Evolutionary conservation across 2,329 filamentous ascomycete genomes (phyloP), one percentile per base, ranked within the genome.

Genomic region (Fusarium sublunatum): DNA sequence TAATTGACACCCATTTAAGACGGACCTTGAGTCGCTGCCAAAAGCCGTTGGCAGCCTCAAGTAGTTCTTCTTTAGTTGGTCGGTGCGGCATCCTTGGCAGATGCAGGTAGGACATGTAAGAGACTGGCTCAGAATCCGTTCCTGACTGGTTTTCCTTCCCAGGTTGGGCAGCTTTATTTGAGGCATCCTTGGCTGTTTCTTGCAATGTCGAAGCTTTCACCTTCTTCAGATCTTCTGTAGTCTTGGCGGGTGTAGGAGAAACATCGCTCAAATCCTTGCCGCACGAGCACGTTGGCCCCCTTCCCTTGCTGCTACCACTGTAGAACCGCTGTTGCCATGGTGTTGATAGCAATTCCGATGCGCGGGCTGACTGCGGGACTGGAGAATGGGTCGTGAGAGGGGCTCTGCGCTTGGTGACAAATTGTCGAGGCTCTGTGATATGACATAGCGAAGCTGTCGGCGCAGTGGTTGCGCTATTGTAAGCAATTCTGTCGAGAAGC

Each of bases 1-100:
- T 85, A 70, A 99, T 99, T 3, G 95, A 96, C 70, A 95, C 89
- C 95, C 95, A 99, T 77, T 99, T 99, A 80, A 98, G 96, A 36
- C 93, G 90, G 24, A 98, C 91, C 72, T 90, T 92, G 40, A 97
- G 77, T 44, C 95, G 87, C 62, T 96, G 90, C 88, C 92, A 95
- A 75, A 98, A 97, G 2, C 93, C 93, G 22, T 88, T 97, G 32
- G 95, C 93, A 5, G 95, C 94, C 19, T 91, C 90, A 32, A 99
- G 82, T 26, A 99, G 83, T 76, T 99, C 95, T 74, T 97, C 93
- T 73, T 96, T 97, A 7, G 90, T 94, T 6, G 95, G 94, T 19
- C 93, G 85, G 79, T 97, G 92, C n/a, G 90, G 87, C 75, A 93
- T 86, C 69, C 91, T 90, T 24, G 84, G 79, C 53, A 87, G 75